Base-by-base conservation (phyloP, 179 eudicot species). In the Spinacia oleracea region DNA sequence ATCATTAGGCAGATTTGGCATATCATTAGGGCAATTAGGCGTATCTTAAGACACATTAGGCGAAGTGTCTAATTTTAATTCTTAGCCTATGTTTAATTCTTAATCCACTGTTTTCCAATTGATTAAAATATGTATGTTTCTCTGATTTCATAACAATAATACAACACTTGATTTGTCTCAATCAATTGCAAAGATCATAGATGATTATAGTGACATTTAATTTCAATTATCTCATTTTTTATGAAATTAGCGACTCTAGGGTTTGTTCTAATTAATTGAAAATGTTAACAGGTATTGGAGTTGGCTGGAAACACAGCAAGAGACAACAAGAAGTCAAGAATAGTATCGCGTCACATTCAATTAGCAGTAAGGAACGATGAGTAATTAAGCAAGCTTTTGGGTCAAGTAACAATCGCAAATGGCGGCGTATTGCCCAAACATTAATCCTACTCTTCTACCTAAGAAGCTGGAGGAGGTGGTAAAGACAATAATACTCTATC, bases 361-460 rank as follows among this genome's bases (percentile, higher is more conserved):
- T 27, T 87, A 14, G 89, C 89, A 21, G 89, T 87, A n/a, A 70
- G 88, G 29, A 86, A 86, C 25, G 88, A 86, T 9, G 88, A 86
- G 53, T 86, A 86, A 51, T 46, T 87, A 51, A 87, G 89, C 80
- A 87, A 85, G 73, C 53, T 87, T 10, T 35, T 87, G 53, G 89
- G 89, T 27, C 79, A 78, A 45, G 89, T 87, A 9, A 87, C 89
- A 1, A 87, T 87, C 32, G 89, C 89, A n/a, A 87, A 85, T 42
- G 89, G 89, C 3, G 89, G 89, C 25, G 89, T 87, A 11, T 50
- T 87, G 78, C 89, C 89, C 0, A 87, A n/a, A 85, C 76, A 87
- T 87, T 62, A 83, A 87, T 34, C 79, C 74, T 48, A 83, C 78
- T 56, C 68, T 87, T 20, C 38, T 87, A 80, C 88, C 88, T 0